A percentile compares a stretch with the other conserved stretches of the same genome.
phyloP scores from a whole-genome alignment of 2,329 filamentous ascomycete genomes.

The Cryphonectria japonica region DNA sequence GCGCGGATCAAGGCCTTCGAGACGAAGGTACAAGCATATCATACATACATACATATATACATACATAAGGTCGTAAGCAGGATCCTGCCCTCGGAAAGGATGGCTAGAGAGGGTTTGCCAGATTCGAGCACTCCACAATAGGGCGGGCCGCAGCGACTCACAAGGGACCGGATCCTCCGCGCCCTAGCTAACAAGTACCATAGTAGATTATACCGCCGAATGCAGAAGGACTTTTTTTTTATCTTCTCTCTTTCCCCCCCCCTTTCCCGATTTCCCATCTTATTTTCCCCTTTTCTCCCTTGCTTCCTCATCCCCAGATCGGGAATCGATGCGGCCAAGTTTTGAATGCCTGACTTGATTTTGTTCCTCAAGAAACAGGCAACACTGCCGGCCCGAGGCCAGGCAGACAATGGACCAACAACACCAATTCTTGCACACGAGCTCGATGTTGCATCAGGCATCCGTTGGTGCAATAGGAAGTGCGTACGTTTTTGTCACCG shows the following conservation, averaged over 20 bases:
- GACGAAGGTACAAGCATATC: neutral
- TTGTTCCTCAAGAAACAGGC: conserved; percentile 1
- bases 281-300: neutral
- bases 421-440: neutral
- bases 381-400: neutral
- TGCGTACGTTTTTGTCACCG: neutral
- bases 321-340: neutral
- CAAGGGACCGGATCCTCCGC: conserved; percentile 5
- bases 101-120: neutral
- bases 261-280: neutral
- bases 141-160: conserved; percentile 11
- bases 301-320: neutral
- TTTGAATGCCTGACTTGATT: neutral
- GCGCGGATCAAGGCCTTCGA: neutral
- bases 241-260: no score
- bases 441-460: neutral
- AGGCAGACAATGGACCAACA: neutral
- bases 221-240: neutral
- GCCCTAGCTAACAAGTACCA: neutral
- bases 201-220: neutral
- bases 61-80: neutral
- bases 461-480: neutral
- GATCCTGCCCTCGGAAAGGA: neutral
- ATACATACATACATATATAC: neutral
- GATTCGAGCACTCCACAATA: neutral